phyloP scores from a whole-genome alignment of 352 stramenopile genomes.

The Phytophthora boehmeriae region DNA sequence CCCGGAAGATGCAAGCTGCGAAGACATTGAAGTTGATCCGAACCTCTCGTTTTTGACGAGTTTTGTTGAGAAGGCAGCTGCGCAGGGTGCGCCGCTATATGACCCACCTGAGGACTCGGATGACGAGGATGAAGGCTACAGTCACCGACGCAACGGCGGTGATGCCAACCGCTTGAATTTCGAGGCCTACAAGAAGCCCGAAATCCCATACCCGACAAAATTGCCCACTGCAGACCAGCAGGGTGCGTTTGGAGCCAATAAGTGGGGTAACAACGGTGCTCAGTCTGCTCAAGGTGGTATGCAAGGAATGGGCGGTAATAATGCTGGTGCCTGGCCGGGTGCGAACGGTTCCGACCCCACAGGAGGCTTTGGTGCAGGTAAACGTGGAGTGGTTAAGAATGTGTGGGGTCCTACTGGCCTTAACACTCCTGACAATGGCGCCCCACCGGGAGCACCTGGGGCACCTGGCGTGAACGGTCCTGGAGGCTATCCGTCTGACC shows the following conservation, averaged over 20 bases:
- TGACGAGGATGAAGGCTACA: constrained; percentile 91
- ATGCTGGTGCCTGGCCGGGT: constrained; percentile 34
- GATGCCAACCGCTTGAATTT: constrained; percentile 82
- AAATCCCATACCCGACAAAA: constrained; percentile 86
- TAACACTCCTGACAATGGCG: constrained; percentile 57
- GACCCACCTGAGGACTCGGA: constrained; percentile 95
- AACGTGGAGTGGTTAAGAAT: constrained; percentile 76
- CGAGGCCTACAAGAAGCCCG: constrained; percentile 90
- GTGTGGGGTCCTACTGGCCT: constrained; percentile 86
- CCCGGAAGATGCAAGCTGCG: constrained; percentile 96
- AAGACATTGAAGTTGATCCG: constrained; percentile 95
- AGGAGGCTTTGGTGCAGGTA: constrained; percentile 47
- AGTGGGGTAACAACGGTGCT: constrained; percentile 55
- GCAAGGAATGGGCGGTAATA: constrained; percentile 30
- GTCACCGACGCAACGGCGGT: constrained; percentile 54
- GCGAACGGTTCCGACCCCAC: constrained; percentile 39
- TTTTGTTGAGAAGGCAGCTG: constrained; percentile 93
- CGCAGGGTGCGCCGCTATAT: constrained; percentile 94
- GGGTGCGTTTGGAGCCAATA: constrained; percentile 55
- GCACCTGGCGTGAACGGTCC: constrained; percentile 22
- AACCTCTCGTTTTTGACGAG: constrained; percentile 96
- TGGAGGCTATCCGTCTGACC: constrained; percentile 45
- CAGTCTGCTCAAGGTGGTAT: constrained; percentile 35
- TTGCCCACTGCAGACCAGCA: constrained; percentile 64
- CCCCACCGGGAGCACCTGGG: constrained; percentile 18